Evolutionary conservation across 306 rosid genomes (phyloP), one percentile per base, ranked within the genome.

Genomic region (Vigna nakashimae): DNA sequence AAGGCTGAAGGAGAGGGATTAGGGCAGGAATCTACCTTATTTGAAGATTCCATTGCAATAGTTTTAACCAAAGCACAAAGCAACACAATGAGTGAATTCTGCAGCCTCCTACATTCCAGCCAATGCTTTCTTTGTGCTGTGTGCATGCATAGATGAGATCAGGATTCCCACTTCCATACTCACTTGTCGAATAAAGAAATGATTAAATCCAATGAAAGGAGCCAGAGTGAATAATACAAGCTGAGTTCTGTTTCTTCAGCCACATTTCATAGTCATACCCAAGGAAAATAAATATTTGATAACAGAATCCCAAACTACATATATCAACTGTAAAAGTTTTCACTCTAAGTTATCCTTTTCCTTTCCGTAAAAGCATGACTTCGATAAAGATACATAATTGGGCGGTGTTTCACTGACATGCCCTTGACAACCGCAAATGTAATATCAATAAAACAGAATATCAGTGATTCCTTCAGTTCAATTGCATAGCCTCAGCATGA

Each of bases 401-500:
- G 66, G 81, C 24, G 68, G 77, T 60, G 74, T 84, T 57, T 81
- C 77, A 79, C 82, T 86, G 79, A 80, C 86, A 80, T 56, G 86
- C 76, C 77, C 80, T 14, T 63, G 79, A 84, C 48, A 77, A 78
- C 87, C 84, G 85, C 78, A 86, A 82, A 82, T 46, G 64, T 57
- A 77, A 87, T 36, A 82, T 85, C 87, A 67, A 75, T 62, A 81
- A 79, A 82, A 79, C 74, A 68, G 80, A 87, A 81, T 70, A 81
- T 18, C 26, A 34, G 58, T 53, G 15, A 11, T 57, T 66, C 59
- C 82, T 87, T 86, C 79, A 91, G 76, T 86, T 87, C 51, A 78
- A 73, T 79, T 92, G 88, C 99, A 92, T 92, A 56, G 97, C 89
- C 83, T 91, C 93, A 36, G 94, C 81, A 81, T 92, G 98, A 82